A percentile compares a stretch with the other conserved stretches of the same genome.
Conservation (phyloP, 495 filamentous ascomycete species). For the Cudoniella acicularis region DNA sequence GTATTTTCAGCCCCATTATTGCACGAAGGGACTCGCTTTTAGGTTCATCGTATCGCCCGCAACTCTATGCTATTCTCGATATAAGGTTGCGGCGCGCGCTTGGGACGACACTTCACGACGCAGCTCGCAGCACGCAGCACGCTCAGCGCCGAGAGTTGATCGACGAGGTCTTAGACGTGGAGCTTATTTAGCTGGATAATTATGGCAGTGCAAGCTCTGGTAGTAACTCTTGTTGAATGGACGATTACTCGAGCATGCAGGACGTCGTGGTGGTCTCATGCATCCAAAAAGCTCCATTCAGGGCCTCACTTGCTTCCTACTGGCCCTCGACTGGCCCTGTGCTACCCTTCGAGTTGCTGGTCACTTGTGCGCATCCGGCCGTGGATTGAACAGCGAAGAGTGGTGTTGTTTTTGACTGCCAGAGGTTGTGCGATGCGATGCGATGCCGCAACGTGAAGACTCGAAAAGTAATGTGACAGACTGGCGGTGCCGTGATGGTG, state of each 20-base stretch:
- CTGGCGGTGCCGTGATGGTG: not conserved
- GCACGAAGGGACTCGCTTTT: not conserved
- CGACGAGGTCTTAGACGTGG: not conserved
- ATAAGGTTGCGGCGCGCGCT: not conserved
- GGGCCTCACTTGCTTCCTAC: slow-evolving; percentile 1
- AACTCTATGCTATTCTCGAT: not conserved
- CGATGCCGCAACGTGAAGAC: not conserved
- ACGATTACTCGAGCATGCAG: slow-evolving; percentile 2
- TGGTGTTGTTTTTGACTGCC: not conserved
- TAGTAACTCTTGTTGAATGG: not conserved
- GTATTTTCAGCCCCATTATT: not conserved
- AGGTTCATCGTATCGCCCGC: not conserved
- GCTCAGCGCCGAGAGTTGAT: not conserved
- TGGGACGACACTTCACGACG: not conserved
- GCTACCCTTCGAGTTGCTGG: not conserved
- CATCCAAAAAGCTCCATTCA: not conserved
- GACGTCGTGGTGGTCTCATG: slow-evolving; percentile 5
- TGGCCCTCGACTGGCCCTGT: not conserved
- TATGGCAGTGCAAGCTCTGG: slow-evolving; percentile 1
- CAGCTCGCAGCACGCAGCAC: too few species aligned
- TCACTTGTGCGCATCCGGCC: slow-evolving; percentile 3
- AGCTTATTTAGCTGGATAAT: not conserved
- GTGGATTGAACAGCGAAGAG: not conserved
- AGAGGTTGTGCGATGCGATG: not conserved
- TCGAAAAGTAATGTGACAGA: not conserved